Percentiles rank a stretch among this genome's conserved stretches.
Evolutionary conservation across 2,329 filamentous ascomycete genomes (phyloP).

Genomic region (Ilyonectria destructans): DNA sequence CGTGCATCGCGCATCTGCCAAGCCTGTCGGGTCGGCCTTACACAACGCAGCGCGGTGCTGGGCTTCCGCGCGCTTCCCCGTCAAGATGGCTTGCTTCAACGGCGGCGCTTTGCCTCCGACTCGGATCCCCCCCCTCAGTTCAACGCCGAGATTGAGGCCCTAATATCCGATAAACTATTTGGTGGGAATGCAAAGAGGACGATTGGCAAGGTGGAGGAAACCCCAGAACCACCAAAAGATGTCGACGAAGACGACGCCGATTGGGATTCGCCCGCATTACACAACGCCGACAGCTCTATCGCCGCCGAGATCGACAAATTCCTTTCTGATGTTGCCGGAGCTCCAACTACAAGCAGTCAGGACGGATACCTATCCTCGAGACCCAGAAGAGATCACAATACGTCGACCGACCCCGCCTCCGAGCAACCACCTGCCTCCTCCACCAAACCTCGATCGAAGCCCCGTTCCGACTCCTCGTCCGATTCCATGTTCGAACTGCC

Average conservation of each 20-base stretch:
- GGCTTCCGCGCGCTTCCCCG: slow-evolving; percentile 31
- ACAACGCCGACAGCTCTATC: slow-evolving; percentile 3
- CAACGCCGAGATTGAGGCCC: slow-evolving; percentile 47
- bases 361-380: background rate
- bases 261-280: background rate
- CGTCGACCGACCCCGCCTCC: background rate
- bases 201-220: background rate
- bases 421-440: slow-evolving; percentile 1
- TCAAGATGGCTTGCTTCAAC: slow-evolving; percentile 29
- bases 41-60: slow-evolving; percentile 39
- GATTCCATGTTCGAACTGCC: slow-evolving; percentile 17
- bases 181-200: background rate
- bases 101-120: slow-evolving; percentile 48
- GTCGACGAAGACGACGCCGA: slow-evolving; percentile 1
- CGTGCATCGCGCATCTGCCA: slow-evolving; percentile 54
- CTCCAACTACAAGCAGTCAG: background rate
- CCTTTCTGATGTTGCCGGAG: background rate
- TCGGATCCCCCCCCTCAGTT: slow-evolving; percentile 33
- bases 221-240: background rate
- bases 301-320: slow-evolving; percentile 25
- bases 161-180: slow-evolving; percentile 34
- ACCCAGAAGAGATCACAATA: background rate
- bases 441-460: slow-evolving; percentile 6
- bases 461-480: slow-evolving; percentile 9
- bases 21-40: slow-evolving; percentile 53